Conservation (phyloP, 2,329 filamentous ascomycete species). For the Aspergillus novoparasiticus region DNA sequence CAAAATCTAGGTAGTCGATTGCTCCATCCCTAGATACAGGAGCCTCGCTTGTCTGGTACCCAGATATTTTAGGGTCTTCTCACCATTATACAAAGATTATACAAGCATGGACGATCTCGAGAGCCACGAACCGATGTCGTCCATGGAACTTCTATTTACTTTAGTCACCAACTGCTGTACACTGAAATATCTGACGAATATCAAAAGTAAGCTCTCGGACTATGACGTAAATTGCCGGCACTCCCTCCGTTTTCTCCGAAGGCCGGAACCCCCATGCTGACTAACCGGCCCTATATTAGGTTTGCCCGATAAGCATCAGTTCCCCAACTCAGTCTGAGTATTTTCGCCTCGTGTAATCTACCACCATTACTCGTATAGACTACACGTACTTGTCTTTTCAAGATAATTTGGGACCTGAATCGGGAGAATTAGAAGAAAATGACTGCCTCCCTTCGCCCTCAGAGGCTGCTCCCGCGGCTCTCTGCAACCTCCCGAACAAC, state of each 20-base stretch:
- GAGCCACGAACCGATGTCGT: background rate
- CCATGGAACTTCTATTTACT: background rate
- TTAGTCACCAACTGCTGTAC: background rate
- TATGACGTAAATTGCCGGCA: conserved; percentile 8
- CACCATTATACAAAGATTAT: background rate
- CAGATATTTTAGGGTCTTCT: background rate
- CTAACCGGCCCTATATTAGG: conserved; percentile 11
- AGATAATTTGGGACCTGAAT: background rate
- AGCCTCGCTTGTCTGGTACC: background rate
- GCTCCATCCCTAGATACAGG: background rate
- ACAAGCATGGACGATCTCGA: background rate
- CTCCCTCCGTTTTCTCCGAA: background rate
- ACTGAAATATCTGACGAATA: background rate
- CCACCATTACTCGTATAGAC: background rate
- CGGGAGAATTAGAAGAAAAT: conserved; percentile 6
- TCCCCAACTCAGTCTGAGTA: background rate
- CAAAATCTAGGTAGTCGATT: background rate
- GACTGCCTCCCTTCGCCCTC: conserved; percentile 15
- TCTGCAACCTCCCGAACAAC: conserved; percentile 7
- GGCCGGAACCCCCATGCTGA: conserved; percentile 1
- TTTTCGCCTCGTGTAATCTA: background rate
- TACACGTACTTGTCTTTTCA: background rate
- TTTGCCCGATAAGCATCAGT: conserved; percentile 5
- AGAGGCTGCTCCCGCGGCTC: conserved; percentile 15
- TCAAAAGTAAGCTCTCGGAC: conserved; percentile 1